Evolutionary conservation across 2,329 filamentous ascomycete genomes (phyloP).

Genomic region (Fusarium tjaetaba): DNA sequence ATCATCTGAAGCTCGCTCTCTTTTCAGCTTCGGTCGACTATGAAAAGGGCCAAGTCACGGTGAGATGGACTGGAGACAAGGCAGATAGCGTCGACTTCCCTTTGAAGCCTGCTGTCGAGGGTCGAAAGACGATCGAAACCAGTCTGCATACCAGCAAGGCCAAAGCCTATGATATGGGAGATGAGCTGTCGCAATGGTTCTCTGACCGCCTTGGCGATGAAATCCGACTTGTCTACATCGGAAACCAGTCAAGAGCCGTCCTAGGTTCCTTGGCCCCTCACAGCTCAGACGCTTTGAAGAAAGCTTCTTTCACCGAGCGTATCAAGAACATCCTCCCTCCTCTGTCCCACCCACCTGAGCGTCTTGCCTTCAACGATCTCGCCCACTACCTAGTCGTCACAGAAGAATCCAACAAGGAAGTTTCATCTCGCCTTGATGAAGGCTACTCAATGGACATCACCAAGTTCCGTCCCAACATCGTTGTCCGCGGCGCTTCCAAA

Average conservation of each 20-base stretch:
- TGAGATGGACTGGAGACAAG: background rate
- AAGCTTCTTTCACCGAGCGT: background rate
- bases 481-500: slow-evolving; percentile 29
- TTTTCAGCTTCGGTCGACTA: slow-evolving; percentile 26
- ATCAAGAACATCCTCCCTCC: slow-evolving; percentile 10
- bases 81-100: slow-evolving; percentile 25
- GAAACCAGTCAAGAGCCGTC: slow-evolving; percentile 34
- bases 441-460: slow-evolving; percentile 35
- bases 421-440: slow-evolving; percentile 21
- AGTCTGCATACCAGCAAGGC: slow-evolving; percentile 31
- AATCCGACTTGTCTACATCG: slow-evolving; percentile 33
- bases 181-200: slow-evolving; percentile 33
- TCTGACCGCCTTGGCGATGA: slow-evolving; percentile 29
- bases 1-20: slow-evolving; percentile 31
- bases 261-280: slow-evolving; percentile 39
- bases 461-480: slow-evolving; percentile 41
- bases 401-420: slow-evolving; percentile 38
- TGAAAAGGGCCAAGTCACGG: background rate
- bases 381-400: slow-evolving; percentile 41
- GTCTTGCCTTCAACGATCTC: slow-evolving; percentile 32
- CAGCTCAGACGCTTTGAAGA: slow-evolving; percentile 26
- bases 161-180: slow-evolving; percentile 37
- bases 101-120: slow-evolving; percentile 1
- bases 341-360: slow-evolving; percentile 14
- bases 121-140: background rate